phyloP scores from a whole-genome alignment of 2,329 filamentous ascomycete genomes.

The Rutstroemia sp. region DNA sequence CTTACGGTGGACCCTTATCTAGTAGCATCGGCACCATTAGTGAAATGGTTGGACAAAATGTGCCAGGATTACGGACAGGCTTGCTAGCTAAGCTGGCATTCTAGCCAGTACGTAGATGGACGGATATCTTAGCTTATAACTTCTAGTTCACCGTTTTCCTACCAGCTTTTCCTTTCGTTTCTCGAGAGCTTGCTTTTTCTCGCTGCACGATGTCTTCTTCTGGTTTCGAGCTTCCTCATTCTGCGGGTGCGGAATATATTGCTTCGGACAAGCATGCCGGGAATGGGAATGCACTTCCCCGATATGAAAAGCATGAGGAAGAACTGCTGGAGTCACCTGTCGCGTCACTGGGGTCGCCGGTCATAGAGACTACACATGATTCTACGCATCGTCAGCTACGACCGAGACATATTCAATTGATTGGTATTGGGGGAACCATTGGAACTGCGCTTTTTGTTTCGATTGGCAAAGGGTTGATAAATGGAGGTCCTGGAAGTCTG shows the following conservation, averaged over 20 bases:
- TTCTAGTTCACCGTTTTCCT: not conserved
- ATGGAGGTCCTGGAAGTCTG: conserved; percentile 51
- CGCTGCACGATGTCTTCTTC: conserved; percentile 16
- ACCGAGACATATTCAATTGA: conserved; percentile 33
- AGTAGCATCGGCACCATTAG: too few relatives aligned
- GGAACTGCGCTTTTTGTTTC: conserved; percentile 47
- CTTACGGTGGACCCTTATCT: not conserved
- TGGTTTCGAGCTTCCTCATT: conserved; percentile 15
- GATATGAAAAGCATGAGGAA: conserved; percentile 16
- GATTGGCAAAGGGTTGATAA: conserved; percentile 50
- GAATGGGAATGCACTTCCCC: conserved; percentile 5
- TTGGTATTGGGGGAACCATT: conserved; percentile 56
- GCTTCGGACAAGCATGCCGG: conserved; percentile 8
- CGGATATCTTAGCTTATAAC: not conserved
- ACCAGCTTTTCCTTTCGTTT: not conserved
- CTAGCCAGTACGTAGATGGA: not conserved
- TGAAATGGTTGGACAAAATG: not conserved
- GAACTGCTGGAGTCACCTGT: conserved; percentile 12
- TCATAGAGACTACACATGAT: conserved; percentile 13
- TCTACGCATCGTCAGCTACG: conserved; percentile 33
- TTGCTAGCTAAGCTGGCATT: not conserved
- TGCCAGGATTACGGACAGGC: not conserved
- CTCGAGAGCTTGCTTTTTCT: not conserved
- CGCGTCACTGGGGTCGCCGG: conserved; percentile 11
- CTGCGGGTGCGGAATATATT: conserved; percentile 14